phyloP scores from a whole-genome alignment of 2,329 filamentous ascomycete genomes.

The Sporothrix globosa region DNA sequence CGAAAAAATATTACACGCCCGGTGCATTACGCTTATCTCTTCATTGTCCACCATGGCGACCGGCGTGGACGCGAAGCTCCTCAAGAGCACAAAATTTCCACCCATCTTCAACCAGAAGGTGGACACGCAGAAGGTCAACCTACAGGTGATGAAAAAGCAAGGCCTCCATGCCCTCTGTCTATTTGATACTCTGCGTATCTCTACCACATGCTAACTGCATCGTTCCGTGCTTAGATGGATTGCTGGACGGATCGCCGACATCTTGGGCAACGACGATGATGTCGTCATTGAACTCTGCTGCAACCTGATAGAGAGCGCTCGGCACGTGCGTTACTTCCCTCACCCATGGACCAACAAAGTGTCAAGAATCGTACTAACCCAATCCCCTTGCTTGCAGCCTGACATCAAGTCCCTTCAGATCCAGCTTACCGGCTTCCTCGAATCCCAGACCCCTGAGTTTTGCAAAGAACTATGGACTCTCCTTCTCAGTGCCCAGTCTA shows the following conservation, averaged over 20 bases:
- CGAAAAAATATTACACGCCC: neutral
- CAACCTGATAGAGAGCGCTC: constrained; percentile 70
- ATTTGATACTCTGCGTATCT: neutral
- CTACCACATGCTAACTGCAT: neutral
- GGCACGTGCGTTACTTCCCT: constrained; percentile 65
- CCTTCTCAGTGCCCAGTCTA: constrained; percentile 85
- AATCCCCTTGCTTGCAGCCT: constrained; percentile 59
- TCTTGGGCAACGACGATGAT: constrained; percentile 91
- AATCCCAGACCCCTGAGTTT: constrained; percentile 85
- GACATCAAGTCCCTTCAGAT: constrained; percentile 96
- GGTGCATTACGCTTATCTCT: neutral
- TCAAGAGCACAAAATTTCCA: constrained; percentile 91
- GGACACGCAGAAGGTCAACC: constrained; percentile 95
- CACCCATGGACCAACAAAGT: neutral
- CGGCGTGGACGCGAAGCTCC: constrained; percentile 83
- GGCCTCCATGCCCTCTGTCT: constrained; percentile 38
- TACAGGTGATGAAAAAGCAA: constrained; percentile 97
- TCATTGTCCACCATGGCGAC: constrained; percentile 65
- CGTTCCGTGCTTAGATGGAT: constrained; percentile 77
- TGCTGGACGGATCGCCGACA: constrained; percentile 79
- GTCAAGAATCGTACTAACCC: neutral
- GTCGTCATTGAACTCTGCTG: constrained; percentile 87
- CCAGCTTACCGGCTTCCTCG: constrained; percentile 90
- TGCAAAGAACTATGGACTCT: constrained; percentile 94
- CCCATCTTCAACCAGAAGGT: constrained; percentile 93